phyloP scores from a whole-genome alignment of 805 yeast species.

The Kurtzmaniella cleridarum region DNA sequence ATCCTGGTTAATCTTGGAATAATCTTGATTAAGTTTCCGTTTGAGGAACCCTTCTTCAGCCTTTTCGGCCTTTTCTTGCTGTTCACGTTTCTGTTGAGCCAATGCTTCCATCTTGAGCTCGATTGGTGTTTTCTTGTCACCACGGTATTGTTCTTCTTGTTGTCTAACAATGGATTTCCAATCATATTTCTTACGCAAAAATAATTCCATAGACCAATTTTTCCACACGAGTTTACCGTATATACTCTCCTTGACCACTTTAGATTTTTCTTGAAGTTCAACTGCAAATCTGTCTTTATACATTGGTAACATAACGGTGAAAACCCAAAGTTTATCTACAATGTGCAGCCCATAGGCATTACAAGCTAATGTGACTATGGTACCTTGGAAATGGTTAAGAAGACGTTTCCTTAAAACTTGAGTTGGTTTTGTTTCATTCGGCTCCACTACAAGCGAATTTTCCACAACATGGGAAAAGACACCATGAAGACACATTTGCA shows the following conservation, averaged over 20 bases:
- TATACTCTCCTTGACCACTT: slow-evolving; percentile 71
- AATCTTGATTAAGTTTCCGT: not conserved
- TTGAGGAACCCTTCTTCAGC: slow-evolving; percentile 17
- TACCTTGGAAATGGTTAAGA: slow-evolving; percentile 56
- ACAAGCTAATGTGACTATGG: slow-evolving; percentile 59
- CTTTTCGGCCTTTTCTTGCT: slow-evolving; percentile 20
- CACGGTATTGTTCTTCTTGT: slow-evolving; percentile 30
- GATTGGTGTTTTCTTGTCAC: slow-evolving; percentile 30
- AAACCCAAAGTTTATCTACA: slow-evolving; percentile 78
- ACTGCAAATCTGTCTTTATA: slow-evolving; percentile 83
- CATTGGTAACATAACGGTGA: slow-evolving; percentile 70
- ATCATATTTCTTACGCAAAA: slow-evolving; percentile 64
- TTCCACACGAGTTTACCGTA: slow-evolving; percentile 94
- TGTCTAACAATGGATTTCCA: slow-evolving; percentile 67
- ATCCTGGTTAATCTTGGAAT: not conserved
- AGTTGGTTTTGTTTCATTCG: slow-evolving; percentile 38
- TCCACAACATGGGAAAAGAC: slow-evolving; percentile 89
- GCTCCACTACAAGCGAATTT: slow-evolving; percentile 42
- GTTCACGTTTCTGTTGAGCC: slow-evolving; percentile 22
- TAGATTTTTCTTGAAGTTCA: slow-evolving; percentile 53
- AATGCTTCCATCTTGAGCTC: slow-evolving; percentile 37
- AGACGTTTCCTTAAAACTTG: slow-evolving; percentile 59
- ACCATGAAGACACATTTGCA: slow-evolving; percentile 81
- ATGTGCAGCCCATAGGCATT: slow-evolving; percentile 90
- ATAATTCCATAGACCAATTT: slow-evolving; percentile 87